Evolutionary conservation across 1,284 basidiomycete genomes (phyloP).

Genomic region (Cryptococcus amylolentus): DNA sequence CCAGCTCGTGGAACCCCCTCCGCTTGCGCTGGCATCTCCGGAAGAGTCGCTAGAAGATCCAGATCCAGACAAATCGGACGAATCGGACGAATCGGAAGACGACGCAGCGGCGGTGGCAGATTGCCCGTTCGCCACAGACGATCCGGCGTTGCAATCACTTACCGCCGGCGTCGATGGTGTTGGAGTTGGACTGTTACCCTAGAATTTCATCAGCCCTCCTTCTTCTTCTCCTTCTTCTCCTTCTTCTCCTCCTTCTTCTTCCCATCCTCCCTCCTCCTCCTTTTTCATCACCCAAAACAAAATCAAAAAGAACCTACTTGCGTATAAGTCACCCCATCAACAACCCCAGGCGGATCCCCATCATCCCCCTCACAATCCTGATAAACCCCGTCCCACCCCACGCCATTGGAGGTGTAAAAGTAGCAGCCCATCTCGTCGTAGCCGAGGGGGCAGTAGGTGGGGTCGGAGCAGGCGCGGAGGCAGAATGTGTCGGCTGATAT

Average conservation of each 20-base stretch:
- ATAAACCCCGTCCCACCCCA: constrained; percentile 27
- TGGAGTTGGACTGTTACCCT: constrained; percentile 10
- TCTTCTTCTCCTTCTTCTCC: neutral
- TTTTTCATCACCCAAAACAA: neutral
- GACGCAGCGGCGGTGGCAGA: constrained; percentile 1
- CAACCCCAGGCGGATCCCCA: constrained; percentile 28
- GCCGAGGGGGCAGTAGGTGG: constrained; percentile 28
- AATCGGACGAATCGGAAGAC: neutral
- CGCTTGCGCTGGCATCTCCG: neutral
- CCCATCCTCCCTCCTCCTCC: neutral
- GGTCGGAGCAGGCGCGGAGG: constrained; percentile 33
- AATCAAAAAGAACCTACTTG: constrained; percentile 9
- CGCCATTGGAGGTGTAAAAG: constrained; percentile 26
- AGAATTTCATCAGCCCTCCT: too few relatives aligned
- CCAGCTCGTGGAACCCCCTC: constrained; percentile 24
- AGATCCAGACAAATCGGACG: too few relatives aligned
- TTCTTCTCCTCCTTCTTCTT: neutral
- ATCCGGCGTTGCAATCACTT: constrained; percentile 13
- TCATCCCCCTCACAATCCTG: constrained; percentile 34
- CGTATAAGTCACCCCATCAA: constrained; percentile 23
- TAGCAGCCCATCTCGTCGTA: constrained; percentile 38
- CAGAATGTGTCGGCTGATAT: constrained; percentile 35
- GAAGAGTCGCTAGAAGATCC: neutral
- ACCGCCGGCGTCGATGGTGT: constrained; percentile 16
- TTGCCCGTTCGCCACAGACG: constrained; percentile 19